These are phyloP conservation scores for Solanum bulbocastanum DNA, from an alignment of 257 asterid species.

Conservation along the genomic window DNA sequence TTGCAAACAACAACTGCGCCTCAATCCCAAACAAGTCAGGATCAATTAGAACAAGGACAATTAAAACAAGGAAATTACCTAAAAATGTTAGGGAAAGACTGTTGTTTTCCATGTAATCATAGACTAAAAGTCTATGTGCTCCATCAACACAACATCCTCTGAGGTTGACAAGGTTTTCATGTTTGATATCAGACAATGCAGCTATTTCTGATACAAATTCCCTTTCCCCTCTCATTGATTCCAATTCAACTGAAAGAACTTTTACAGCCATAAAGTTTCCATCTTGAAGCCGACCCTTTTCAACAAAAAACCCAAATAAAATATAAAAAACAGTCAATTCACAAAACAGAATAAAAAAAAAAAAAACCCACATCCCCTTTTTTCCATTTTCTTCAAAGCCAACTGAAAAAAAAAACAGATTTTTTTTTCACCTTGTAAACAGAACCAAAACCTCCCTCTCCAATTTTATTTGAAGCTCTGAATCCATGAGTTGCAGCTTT, in stretches of 20 bases:
- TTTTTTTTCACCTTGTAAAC: conserved; percentile 54
- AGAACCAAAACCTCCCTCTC: conserved; percentile 63
- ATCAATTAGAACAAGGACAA: neutral
- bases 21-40: neutral
- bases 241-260: conserved; percentile 43
- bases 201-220: conserved; percentile 62
- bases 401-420: too few relatives aligned
- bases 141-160: conserved; percentile 66
- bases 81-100: conserved; percentile 48
- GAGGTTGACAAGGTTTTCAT: conserved; percentile 54
- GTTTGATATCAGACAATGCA: conserved; percentile 52
- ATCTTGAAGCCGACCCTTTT: conserved; percentile 49
- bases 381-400: neutral
- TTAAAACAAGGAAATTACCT: conserved; percentile 20
- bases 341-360: neutral
- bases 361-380: neutral
- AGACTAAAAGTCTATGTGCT: conserved; percentile 49
- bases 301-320: neutral
- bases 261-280: conserved; percentile 55
- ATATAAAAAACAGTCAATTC: neutral
- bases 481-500: conserved; percentile 55
- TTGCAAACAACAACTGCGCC: neutral
- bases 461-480: conserved; percentile 44
- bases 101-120: conserved; percentile 63
- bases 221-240: conserved; percentile 66